Evolutionary conservation across 1,139 yeast genomes (phyloP), one percentile per base, ranked within the genome.

Genomic region (Candida tetrigidarum): DNA sequence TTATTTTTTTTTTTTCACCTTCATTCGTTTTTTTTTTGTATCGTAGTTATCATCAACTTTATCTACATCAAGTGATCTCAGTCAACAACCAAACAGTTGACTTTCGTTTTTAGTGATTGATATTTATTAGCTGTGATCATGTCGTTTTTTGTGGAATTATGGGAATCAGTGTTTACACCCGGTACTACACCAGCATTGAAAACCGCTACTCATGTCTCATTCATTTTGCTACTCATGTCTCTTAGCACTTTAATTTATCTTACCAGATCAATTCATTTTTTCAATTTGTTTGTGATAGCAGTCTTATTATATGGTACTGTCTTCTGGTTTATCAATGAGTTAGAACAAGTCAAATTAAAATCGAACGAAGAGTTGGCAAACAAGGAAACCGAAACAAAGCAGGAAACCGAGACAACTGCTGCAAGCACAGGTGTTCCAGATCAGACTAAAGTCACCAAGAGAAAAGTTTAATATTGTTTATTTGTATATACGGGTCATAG

Each of bases 81-180:
- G n/a, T 5, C 26, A 3, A 3, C 26, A 23, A 23, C 11, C 26
- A 23, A 23, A 23, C 6, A 23, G 11, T 9, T n/a, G n/a, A n/a
- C n/a, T n/a, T n/a, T n/a, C 8, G 3, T 5, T 4, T 28, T 28
- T 6, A 22, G 28, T 25, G 12, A 5, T 5, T 25, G 28, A 2
- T 5, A 10, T 9, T n/a, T n/a, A n/a, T n/a, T n/a, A n/a, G n/a
- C n/a, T n/a, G 22, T 6, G 14, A 37, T 27, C 22, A 38, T 38
- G 41, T 38, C 41, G 4, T 84, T 87, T 62, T 55, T 87, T 34
- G 75, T 68, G 19, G 96, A 86, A 28, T 76, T 93, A 40, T 92
- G 98, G 97, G 84, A 86, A 49, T 86, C 96, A 6, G 80, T 93
- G 25, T 86, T 92, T 64, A 86, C 92, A n/a, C 98, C 98, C 2